Evolutionary conservation across 2,329 filamentous ascomycete genomes (phyloP).

Genomic region (Epichloe sp.): DNA sequence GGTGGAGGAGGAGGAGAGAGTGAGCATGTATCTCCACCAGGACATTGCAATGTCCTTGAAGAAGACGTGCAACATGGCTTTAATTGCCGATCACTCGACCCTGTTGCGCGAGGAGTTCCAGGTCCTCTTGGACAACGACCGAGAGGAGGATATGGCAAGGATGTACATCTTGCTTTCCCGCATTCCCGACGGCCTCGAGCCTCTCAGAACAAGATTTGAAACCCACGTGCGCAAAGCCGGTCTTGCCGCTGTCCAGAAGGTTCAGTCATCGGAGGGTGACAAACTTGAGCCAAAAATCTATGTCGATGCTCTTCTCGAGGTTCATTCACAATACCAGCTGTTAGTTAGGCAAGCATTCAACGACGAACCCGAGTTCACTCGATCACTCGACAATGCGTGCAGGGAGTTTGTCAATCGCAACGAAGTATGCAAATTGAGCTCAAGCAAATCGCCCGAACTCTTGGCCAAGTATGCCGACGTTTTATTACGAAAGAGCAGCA

Average conservation of each 20-base stretch:
- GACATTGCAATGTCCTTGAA: conserved; percentile 80
- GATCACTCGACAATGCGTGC: conserved; percentile 92
- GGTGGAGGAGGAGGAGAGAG: conserved; percentile 87
- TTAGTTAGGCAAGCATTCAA: conserved; percentile 87
- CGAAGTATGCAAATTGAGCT: conserved; percentile 84
- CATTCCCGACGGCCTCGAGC: conserved; percentile 84
- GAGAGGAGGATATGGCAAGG: conserved; percentile 85
- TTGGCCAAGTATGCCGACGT: conserved; percentile 93
- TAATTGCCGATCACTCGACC: conserved; percentile 77
- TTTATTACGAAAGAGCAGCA: conserved; percentile 81
- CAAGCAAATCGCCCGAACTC: conserved; percentile 87
- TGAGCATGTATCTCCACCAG: conserved; percentile 78
- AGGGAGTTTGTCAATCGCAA: conserved; percentile 97
- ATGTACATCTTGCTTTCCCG: conserved; percentile 90
- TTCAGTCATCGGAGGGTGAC: conserved; percentile 72
- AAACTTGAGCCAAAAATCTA: conserved; percentile 93
- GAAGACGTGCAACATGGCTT: conserved; percentile 73
- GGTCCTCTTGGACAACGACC: conserved; percentile 80
- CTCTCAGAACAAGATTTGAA: conserved; percentile 77
- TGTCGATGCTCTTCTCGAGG: conserved; percentile 85
- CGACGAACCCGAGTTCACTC: conserved; percentile 91
- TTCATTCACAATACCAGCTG: conserved; percentile 84
- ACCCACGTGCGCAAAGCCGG: conserved; percentile 85
- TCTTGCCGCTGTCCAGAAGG: conserved; percentile 77
- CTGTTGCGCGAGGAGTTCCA: conserved; percentile 95